Conservation (phyloP, 2,329 filamentous ascomycete genomes). For the Colletotrichum siamense region DNA sequence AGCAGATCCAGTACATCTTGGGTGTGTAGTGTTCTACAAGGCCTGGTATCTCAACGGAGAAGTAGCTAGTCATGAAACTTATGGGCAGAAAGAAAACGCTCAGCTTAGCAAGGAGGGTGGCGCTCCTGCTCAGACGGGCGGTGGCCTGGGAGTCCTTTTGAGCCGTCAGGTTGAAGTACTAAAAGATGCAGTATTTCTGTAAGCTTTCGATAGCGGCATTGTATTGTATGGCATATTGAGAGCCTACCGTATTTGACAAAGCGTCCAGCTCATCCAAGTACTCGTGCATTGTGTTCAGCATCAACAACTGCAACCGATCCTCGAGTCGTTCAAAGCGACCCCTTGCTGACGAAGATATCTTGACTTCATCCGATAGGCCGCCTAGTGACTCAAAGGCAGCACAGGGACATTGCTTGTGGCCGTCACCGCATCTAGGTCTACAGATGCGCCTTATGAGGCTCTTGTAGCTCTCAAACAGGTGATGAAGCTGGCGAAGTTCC, state of each 20-base stretch:
- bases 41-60: constrained; percentile 68
- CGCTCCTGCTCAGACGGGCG: constrained; percentile 73
- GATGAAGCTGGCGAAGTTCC: constrained; percentile 64
- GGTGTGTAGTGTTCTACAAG: constrained; percentile 63
- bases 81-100: constrained; percentile 80
- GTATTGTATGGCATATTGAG: not conserved
- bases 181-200: constrained; percentile 12
- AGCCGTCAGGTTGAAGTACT: constrained; percentile 81
- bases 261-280: constrained; percentile 74
- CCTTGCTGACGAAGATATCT: constrained; percentile 49
- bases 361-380: constrained; percentile 26
- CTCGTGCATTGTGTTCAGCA: constrained; percentile 66
- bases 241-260: constrained; percentile 68
- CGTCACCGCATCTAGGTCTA: constrained; percentile 41
- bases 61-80: constrained; percentile 77
- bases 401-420: not conserved
- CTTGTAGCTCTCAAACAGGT: constrained; percentile 66
- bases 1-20: constrained; percentile 71
- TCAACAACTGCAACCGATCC: constrained; percentile 64
- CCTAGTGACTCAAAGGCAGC: not conserved
- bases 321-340: constrained; percentile 64
- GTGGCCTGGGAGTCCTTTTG: constrained; percentile 77
- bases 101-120: constrained; percentile 75
- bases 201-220: not conserved
- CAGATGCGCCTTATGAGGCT: constrained; percentile 65